Conservation (phyloP, 2,329 filamentous ascomycete species). For the Talaromyces piceae region DNA sequence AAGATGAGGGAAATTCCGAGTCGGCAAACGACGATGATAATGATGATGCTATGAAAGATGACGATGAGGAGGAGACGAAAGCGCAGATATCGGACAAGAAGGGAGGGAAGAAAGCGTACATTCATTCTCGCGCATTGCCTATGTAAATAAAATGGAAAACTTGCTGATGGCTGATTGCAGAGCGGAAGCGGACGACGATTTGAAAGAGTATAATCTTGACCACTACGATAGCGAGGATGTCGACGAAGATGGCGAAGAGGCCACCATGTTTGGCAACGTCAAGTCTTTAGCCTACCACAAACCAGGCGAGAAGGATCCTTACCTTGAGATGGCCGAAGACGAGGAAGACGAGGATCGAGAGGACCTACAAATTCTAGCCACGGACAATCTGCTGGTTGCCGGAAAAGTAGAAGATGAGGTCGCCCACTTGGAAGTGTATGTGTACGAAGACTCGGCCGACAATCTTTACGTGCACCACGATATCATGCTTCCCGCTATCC, state of each 20-base stretch:
- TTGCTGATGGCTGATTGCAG: conserved; percentile 1
- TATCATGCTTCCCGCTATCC: conserved; percentile 96
- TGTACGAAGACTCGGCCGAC: conserved; percentile 90
- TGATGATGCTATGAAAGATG: conserved; percentile 17
- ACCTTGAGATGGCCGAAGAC: conserved; percentile 78
- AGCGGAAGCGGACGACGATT: conserved; percentile 57
- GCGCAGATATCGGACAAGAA: conserved; percentile 10
- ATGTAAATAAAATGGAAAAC: neutral
- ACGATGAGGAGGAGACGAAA: conserved; percentile 17
- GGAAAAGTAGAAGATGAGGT: conserved; percentile 96
- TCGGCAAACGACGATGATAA: conserved; percentile 38
- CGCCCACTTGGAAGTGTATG: conserved; percentile 91
- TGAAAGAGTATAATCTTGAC: conserved; percentile 94
- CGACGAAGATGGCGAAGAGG: conserved; percentile 59
- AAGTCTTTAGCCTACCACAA: conserved; percentile 91
- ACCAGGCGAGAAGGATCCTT: conserved; percentile 90
- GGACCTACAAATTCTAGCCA: conserved; percentile 85
- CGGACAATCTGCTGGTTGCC: conserved; percentile 85
- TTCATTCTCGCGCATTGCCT: neutral
- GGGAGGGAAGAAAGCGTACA: neutral
- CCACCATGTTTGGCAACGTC: conserved; percentile 92
- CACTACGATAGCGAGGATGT: conserved; percentile 83
- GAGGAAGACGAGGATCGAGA: conserved; percentile 86
- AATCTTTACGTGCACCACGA: conserved; percentile 99
- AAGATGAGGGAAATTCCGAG: too few relatives aligned